Conservation (phyloP, 2,329 filamentous ascomycete genomes). For the Fusarium haematococcum region DNA sequence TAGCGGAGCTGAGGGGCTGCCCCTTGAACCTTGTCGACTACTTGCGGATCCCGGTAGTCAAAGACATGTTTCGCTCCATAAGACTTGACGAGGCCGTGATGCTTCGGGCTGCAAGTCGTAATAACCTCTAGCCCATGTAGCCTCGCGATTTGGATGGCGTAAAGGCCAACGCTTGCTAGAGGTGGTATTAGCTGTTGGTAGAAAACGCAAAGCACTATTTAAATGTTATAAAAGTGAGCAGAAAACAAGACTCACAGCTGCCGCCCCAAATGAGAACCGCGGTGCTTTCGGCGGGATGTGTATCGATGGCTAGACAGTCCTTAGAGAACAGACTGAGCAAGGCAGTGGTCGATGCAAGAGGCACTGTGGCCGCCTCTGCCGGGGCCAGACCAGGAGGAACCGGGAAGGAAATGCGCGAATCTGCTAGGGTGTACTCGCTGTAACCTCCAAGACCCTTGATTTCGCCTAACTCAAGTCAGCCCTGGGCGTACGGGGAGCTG, state of each 20-base stretch:
- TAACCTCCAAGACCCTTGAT: conserved; percentile 52
- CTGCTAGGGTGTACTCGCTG: conserved; percentile 54
- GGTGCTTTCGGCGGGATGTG: conserved; percentile 1
- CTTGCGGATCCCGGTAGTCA: conserved; percentile 27
- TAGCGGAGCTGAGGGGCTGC: conserved; percentile 49
- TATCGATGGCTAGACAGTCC: conserved; percentile 50
- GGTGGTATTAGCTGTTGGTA: background rate
- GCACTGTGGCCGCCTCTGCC: conserved; percentile 52
- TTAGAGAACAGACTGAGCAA: conserved; percentile 55
- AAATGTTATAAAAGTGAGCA: no score
- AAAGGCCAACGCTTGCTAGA: conserved; percentile 54
- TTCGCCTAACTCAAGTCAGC: conserved; percentile 27
- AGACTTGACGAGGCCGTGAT: conserved; percentile 48
- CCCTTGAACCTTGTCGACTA: conserved; percentile 55
- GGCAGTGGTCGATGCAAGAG: conserved; percentile 53
- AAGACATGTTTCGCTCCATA: conserved; percentile 43
- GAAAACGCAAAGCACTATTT: no score
- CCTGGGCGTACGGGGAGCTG: background rate
- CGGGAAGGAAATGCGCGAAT: conserved; percentile 55
- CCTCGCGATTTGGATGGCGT: conserved; percentile 52
- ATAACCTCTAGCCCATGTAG: conserved; percentile 48
- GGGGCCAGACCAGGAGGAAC: conserved; percentile 47
- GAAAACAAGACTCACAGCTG: conserved; percentile 50
- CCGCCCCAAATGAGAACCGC: conserved; percentile 58
- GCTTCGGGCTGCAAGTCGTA: conserved; percentile 50